Base-by-base conservation (phyloP, 164 flowering plant genomes). In the Buxus sempervirens region DNA sequence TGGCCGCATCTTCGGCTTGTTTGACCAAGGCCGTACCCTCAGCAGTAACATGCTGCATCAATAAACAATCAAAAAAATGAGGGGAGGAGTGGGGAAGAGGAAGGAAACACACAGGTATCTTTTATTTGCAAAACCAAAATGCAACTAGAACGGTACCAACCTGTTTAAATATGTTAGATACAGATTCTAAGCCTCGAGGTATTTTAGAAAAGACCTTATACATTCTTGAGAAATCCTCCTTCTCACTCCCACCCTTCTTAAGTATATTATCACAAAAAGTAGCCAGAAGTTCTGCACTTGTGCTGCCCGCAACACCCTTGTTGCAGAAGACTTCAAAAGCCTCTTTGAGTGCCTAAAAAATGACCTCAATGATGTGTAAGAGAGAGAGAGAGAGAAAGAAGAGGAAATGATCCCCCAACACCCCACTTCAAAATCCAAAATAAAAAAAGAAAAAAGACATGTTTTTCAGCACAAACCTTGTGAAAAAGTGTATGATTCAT, bases 161-260 rank as follows among this genome's bases (percentile, higher is more conserved):
- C 94, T 86, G 96, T 72, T 91, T 94, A 71, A 94, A 94, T 26
- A 88, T 89, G 58, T 60, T 76, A 24, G 93, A 84, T 63, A 94
- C 90, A 2, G 96, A 96, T 18, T 94, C 98, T 32, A 94, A 63
- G 9, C 97, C 98, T 65, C 70, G 73, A 49, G 86, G 87, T 65
- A 94, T 85, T 75, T 83, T 85, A 32, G 73, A 80, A 71, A 87
- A 91, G n/a, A 94, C 90, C 76, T 96, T 84, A 77, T 80, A 94
- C 97, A 94, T 91, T 77, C 96, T 86, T 51, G 98, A 88, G 54
- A 95, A 79, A 82, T 95, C 98, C 41, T 85, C 84, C 64, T 83
- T 84, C 75, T 83, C 96, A 76, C 85, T 84, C 45, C 96, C 91
- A 64, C 96, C 96, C 72, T 90, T 90, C 77, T 88, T 88, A 9